Conservation (phyloP, 2,329 filamentous ascomycete genomes). For the Pestalotiopsis fici region DNA sequence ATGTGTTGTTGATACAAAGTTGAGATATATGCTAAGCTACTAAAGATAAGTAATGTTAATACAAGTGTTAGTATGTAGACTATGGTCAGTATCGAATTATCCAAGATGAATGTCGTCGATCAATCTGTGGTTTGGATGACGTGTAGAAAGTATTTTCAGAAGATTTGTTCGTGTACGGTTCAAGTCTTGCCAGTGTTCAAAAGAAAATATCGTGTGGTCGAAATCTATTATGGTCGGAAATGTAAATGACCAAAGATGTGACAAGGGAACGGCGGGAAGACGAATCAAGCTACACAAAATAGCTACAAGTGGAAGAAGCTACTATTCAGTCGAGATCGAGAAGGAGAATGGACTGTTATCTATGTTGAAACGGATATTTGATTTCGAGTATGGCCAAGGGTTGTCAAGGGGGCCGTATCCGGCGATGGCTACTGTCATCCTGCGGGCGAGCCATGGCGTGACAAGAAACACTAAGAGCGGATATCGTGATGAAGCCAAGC, state of each 20-base stretch:
- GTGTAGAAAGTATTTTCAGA: background rate
- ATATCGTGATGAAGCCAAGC: background rate
- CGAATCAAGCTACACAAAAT: background rate
- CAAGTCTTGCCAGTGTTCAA: background rate
- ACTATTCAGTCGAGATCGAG: background rate
- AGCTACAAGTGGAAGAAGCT: background rate
- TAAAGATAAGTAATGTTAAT: background rate
- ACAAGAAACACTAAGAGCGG: constrained; percentile 2
- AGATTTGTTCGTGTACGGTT: background rate
- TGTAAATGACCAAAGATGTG: background rate
- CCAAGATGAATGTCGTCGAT: background rate
- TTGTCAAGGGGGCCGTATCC: background rate
- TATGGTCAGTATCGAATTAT: background rate
- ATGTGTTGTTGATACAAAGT: background rate
- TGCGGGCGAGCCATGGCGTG: background rate
- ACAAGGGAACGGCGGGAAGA: background rate
- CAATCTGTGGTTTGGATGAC: background rate
- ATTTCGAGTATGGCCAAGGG: background rate
- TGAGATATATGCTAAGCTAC: background rate
- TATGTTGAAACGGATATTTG: background rate
- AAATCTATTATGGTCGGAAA: background rate
- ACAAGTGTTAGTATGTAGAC: background rate
- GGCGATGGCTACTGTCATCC: background rate
- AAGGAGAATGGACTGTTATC: constrained; percentile 1
- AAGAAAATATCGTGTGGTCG: background rate